Evolutionary conservation across 306 rosid species (phyloP).

Genomic region (Astragalus membranaceus): DNA sequence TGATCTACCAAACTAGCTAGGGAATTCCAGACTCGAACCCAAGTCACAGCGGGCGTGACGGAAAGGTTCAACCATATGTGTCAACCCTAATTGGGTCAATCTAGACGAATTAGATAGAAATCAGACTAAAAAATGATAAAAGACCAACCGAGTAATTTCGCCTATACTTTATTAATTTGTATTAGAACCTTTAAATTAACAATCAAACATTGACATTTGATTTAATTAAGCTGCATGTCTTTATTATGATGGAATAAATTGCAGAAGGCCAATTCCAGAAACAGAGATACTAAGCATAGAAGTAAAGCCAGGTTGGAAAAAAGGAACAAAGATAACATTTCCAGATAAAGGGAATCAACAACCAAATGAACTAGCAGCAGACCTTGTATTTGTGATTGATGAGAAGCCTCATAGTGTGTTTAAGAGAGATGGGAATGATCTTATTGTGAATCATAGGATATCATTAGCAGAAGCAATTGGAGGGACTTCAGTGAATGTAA

Average conservation of each 20-base stretch:
- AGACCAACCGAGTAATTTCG: too few species aligned
- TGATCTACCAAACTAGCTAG: too few species aligned
- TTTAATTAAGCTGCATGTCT: neutral
- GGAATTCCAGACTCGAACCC: too few species aligned
- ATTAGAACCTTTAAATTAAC: neutral
- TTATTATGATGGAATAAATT: neutral
- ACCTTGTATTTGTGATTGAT: constrained; percentile 79
- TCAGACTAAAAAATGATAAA: too few species aligned
- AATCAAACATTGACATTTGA: neutral
- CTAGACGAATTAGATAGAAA: too few species aligned
- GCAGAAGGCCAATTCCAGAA: constrained; percentile 51
- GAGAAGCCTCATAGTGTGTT: constrained; percentile 75
- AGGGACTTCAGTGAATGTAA: constrained; percentile 56
- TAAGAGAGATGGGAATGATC: constrained; percentile 82
- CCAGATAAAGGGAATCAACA: constrained; percentile 90
- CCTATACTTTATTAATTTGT: neutral
- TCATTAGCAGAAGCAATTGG: constrained; percentile 82
- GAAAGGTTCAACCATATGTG: too few species aligned
- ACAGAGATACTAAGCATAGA: constrained; percentile 78
- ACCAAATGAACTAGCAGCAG: constrained; percentile 71
- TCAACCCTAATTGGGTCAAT: too few species aligned
- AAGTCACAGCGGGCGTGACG: too few species aligned
- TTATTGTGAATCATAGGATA: constrained; percentile 54
- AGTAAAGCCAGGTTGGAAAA: constrained; percentile 95
- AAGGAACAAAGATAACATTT: constrained; percentile 90